These are phyloP conservation scores for Actinidia arguta DNA, from an alignment of 179 eudicot species.

Conservation along the genomic window DNA sequence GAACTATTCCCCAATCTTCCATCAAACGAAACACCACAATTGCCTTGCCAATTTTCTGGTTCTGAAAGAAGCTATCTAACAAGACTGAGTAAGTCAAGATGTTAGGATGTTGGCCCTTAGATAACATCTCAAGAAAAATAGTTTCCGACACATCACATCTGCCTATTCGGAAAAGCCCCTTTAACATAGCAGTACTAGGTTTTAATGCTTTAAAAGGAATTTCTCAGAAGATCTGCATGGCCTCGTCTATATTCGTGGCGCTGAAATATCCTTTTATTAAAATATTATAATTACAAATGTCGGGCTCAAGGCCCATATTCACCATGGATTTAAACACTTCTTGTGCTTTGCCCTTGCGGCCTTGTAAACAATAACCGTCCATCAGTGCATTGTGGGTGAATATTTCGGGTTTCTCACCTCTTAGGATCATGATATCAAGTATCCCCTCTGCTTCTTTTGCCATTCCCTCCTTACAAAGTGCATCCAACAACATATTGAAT, in stretches of 20 bases:
- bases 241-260: not conserved
- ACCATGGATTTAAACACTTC: slow-evolving; percentile 4
- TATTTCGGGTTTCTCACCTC: not conserved
- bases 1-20: not conserved
- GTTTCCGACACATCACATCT: not conserved
- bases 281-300: not conserved
- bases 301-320: not conserved
- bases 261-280: not conserved
- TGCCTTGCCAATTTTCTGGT: slow-evolving; percentile 14
- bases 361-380: not conserved
- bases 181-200: not conserved
- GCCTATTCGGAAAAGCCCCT: not conserved
- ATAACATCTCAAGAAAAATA: not conserved
- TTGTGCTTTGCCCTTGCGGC: not conserved
- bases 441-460: not conserved
- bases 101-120: not conserved
- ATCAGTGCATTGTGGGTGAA: not conserved
- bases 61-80: slow-evolving; percentile 22
- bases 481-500: not conserved
- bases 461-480: not conserved
- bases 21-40: not conserved
- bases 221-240: not conserved
- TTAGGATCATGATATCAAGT: not conserved
- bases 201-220: slow-evolving; percentile 3
- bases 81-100: slow-evolving; percentile 9